Evolutionary conservation across 164 flowering plant genomes (phyloP).

Genomic region (Aristolochia fimbriata): DNA sequence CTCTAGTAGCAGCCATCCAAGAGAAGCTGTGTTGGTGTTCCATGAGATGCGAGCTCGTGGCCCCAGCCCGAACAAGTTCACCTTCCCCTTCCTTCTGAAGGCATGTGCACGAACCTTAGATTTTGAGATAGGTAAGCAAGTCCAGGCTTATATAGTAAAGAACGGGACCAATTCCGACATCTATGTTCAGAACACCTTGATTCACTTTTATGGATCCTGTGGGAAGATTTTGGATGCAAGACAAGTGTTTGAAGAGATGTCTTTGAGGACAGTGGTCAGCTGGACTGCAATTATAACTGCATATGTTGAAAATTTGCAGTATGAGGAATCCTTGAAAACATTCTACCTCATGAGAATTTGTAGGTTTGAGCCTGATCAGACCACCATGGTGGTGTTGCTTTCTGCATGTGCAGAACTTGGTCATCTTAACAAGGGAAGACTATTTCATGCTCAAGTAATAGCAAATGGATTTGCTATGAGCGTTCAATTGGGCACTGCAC

Average conservation of each 20-base stretch:
- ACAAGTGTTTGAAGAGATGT: slow-evolving; percentile 10
- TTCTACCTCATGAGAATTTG: slow-evolving; percentile 3
- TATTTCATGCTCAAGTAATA: slow-evolving; percentile 6
- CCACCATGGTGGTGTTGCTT: slow-evolving; percentile 8
- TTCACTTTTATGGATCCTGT: slow-evolving; percentile 9
- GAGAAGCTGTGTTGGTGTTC: background rate
- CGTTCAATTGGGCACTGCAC: slow-evolving; percentile 11
- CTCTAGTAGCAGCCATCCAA: background rate
- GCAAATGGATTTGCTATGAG: slow-evolving; percentile 2
- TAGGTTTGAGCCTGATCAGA: slow-evolving; percentile 6
- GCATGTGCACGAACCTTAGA: slow-evolving; percentile 6
- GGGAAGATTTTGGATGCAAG: slow-evolving; percentile 3
- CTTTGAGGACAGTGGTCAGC: slow-evolving; percentile 7
- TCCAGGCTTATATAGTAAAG: slow-evolving; percentile 6
- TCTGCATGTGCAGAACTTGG: slow-evolving; percentile 8
- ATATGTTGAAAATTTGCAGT: slow-evolving; percentile 3
- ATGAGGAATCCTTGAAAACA: background rate
- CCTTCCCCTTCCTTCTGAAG: slow-evolving; percentile 13
- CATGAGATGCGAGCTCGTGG: background rate
- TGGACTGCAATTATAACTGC: slow-evolving; percentile 11
- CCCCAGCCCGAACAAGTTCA: slow-evolving; percentile 7
- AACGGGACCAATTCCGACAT: slow-evolving; percentile 4
- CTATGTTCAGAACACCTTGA: slow-evolving; percentile 10
- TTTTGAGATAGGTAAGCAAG: slow-evolving; percentile 5
- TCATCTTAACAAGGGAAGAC: slow-evolving; percentile 6